Evolutionary conservation across 306 rosid species (phyloP).

Genomic region (Vicia faba): DNA sequence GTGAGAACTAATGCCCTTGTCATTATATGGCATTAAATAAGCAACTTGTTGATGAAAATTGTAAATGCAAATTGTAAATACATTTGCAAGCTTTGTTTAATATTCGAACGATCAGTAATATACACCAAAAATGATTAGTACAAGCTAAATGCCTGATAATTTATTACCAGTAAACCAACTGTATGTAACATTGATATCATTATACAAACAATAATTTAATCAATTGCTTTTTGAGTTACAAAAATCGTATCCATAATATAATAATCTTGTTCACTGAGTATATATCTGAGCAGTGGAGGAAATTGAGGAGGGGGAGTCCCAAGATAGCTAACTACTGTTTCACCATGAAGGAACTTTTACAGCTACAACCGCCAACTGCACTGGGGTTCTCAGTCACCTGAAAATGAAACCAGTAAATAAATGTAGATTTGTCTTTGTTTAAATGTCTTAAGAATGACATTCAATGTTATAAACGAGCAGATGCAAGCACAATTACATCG

Average conservation of each 20-base stretch:
- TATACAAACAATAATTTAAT: constrained; percentile 30
- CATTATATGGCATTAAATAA: background rate
- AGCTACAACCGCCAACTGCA: constrained; percentile 95
- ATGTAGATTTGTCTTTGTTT: background rate
- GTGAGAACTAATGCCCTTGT: background rate
- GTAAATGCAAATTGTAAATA: background rate
- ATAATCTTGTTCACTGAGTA: constrained; percentile 12
- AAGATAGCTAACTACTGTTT: constrained; percentile 50
- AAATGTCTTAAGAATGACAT: background rate
- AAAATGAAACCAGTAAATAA: constrained; percentile 39
- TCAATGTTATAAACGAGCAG: background rate
- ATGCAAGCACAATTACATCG: background rate
- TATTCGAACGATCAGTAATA: background rate
- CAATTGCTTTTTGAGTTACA: constrained; percentile 13
- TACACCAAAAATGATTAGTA: background rate
- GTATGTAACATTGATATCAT: constrained; percentile 27
- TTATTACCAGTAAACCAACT: constrained; percentile 28
- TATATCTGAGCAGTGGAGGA: constrained; percentile 2
- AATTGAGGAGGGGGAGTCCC: constrained; percentile 15
- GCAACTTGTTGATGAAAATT: background rate
- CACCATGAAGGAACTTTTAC: constrained; percentile 94
- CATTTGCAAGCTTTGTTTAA: background rate
- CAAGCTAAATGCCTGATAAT: constrained; percentile 35
- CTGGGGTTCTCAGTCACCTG: constrained; percentile 93
- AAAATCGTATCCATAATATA: constrained; percentile 16